Percentiles rank a stretch among this genome's conserved stretches.
Conservation (phyloP, 352 stramenopile species). For the Globisporangium yorkense region DNA sequence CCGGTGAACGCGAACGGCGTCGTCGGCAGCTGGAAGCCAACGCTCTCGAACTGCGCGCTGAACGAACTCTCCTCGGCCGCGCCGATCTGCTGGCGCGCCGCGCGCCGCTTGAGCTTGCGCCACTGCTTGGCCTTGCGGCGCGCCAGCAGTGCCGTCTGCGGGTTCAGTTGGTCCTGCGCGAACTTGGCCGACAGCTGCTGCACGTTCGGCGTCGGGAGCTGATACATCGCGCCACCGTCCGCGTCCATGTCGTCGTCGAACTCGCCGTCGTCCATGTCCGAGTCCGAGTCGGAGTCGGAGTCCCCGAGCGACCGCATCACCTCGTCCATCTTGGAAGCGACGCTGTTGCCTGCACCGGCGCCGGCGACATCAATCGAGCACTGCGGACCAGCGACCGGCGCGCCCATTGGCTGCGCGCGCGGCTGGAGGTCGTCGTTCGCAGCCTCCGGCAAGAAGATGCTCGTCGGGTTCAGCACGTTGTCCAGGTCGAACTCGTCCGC, state of each 20-base stretch:
- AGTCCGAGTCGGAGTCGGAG: too few relatives aligned
- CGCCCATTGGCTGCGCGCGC: too few relatives aligned
- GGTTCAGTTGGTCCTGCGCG: slow-evolving; percentile 48
- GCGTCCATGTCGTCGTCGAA: slow-evolving; percentile 18
- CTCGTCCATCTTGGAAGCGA: too few relatives aligned
- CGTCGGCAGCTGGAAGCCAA: slow-evolving; percentile 30
- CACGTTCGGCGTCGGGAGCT: slow-evolving; percentile 18
- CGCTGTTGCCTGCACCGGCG: too few relatives aligned
- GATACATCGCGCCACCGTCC: slow-evolving; percentile 17
- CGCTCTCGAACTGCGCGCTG: slow-evolving; percentile 51
- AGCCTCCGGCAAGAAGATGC: too few relatives aligned
- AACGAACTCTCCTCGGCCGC: slow-evolving; percentile 43
- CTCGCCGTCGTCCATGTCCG: too few relatives aligned
- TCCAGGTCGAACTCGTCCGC: too few relatives aligned
- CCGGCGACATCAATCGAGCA: too few relatives aligned
- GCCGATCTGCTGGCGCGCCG: slow-evolving; percentile 54
- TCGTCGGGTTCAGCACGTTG: too few relatives aligned
- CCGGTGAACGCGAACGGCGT: slow-evolving; percentile 11
- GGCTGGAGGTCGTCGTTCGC: too few relatives aligned
- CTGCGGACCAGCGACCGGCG: too few relatives aligned
- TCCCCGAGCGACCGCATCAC: too few relatives aligned
- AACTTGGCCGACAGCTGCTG: slow-evolving; percentile 51
- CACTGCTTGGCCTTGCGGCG: slow-evolving; percentile 66
- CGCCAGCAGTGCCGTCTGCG: slow-evolving; percentile 43
- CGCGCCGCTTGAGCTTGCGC: slow-evolving; percentile 71